phyloP scores from a whole-genome alignment of 1,284 basidiomycete genomes.

The Sporisorium graminicola region DNA sequence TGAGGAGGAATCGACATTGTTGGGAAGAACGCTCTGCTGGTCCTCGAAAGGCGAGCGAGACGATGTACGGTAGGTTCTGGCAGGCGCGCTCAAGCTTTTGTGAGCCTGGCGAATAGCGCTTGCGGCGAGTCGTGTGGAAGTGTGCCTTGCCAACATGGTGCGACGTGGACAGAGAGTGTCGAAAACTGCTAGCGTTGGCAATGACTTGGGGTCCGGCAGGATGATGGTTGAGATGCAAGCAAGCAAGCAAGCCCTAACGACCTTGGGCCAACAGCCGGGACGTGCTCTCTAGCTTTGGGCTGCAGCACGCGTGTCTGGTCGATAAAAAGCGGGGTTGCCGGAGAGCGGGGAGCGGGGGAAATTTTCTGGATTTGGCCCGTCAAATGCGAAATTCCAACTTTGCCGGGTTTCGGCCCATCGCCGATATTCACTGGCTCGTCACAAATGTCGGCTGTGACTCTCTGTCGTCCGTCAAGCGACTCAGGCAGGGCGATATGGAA shows the following conservation, averaged over 20 bases:
- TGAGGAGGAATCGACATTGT: conserved; percentile 53
- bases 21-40: conserved; percentile 54
- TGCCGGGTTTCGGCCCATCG: too few species aligned
- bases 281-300: too few species aligned
- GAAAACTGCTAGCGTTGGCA: too few species aligned
- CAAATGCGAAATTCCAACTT: too few species aligned
- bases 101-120: conserved; percentile 16
- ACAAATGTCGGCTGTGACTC: too few species aligned
- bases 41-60: conserved; percentile 42
- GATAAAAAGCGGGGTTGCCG: conserved; percentile 11
- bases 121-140: conserved; percentile 3
- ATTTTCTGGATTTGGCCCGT: conserved; percentile 12
- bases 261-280: too few species aligned
- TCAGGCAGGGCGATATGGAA: too few species aligned
- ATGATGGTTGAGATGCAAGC: background rate
- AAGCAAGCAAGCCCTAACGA: background rate
- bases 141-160: conserved; percentile 24
- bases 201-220: too few species aligned
- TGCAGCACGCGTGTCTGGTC: background rate
- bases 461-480: too few species aligned
- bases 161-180: background rate
- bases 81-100: background rate
- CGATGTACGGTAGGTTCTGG: conserved; percentile 28
- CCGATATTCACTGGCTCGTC: too few species aligned
- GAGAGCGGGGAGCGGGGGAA: conserved; percentile 17